Conservation (phyloP, 345 rosid genomes). For the Brassica juncea region DNA sequence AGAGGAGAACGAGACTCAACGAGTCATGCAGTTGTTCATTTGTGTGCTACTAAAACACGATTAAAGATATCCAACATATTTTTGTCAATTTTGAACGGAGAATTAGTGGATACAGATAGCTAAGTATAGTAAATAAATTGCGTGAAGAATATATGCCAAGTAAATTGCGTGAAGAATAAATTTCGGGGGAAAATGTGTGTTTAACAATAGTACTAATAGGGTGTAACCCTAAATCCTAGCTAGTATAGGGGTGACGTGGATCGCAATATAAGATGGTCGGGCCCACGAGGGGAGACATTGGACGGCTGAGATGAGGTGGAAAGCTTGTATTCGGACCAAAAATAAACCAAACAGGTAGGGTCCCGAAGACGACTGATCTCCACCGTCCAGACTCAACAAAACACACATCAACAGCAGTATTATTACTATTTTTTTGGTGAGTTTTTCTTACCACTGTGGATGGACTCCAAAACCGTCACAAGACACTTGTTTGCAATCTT, state of each 20-base stretch:
- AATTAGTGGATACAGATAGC: constrained; percentile 12
- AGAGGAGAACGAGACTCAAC: not conserved
- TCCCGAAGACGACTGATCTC: constrained; percentile 23
- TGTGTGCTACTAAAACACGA: not conserved
- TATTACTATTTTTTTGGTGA: not conserved
- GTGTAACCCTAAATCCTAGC: constrained; percentile 5
- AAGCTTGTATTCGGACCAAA: constrained; percentile 1
- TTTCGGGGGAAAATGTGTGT: too few species aligned
- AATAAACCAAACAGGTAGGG: constrained; percentile 30
- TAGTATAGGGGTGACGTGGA: constrained; percentile 25
- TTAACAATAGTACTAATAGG: not conserved
- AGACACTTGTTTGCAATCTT: constrained; percentile 20
- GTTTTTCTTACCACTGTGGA: not conserved
- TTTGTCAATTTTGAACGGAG: not conserved
- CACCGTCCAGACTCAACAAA: constrained; percentile 37
- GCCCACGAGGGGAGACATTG: constrained; percentile 5
- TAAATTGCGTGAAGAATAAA: constrained; percentile 12
- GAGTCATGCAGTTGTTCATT: not conserved
- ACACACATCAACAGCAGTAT: not conserved
- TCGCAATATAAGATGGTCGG: constrained; percentile 31
- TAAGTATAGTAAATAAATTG: constrained; percentile 1
- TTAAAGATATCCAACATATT: constrained; percentile 8
- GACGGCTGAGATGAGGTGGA: constrained; percentile 24
- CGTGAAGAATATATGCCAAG: constrained; percentile 8
- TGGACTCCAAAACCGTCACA: not conserved